Base-by-base conservation (phyloP, 1,139 yeast genomes). In the Lodderomyces metapsilosis region DNA sequence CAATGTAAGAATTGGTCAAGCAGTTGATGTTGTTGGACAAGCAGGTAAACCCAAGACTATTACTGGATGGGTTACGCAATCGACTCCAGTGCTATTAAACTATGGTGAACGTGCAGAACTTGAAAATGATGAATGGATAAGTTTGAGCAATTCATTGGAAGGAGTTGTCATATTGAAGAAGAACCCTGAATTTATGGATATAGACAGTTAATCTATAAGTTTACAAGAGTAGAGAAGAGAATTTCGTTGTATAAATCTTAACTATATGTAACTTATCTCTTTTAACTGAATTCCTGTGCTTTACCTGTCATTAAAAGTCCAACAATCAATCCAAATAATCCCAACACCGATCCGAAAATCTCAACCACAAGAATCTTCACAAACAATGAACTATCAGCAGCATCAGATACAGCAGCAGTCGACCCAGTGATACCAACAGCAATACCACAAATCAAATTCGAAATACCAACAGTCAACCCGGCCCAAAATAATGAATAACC, bases 21-120 rank as follows among this genome's bases (percentile, higher is more conserved):
- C 98, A 4, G 98, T 94, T 36, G 98, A 94, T 62, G 88, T 91
- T 36, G 98, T 94, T 47, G 98, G 98, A 28, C 98, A 91, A 64
- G 98, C 98, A 0, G 98, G 99, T 70, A 88, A 88, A 56, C 98
- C 98, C 34, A 92, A 92, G 71, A 91, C 97, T 20, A 94, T 94
- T 39, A 94, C 98, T 4, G 98, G 98, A 34, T 94, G 98, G 98
- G 98, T 92, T 18, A 94, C 99, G 1, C 98, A 94, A 60, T 87
- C 95, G 5, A 92, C 98, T 0, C 99, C 99, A 0, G 98, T 92
- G 18, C 73, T 94, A 54, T 74, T 94, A 47, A 91, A 94, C 41
- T 83, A 84, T 54, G 98, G 98, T 38, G 98, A 94, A 64, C 78
- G 98, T 51, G 99, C 98, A 0, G 99, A 94, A 64, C 74, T 94